A percentile compares a stretch with the other conserved stretches of the same genome.
Conservation (phyloP, 306 rosid species). For the Quercus engelmannii region DNA sequence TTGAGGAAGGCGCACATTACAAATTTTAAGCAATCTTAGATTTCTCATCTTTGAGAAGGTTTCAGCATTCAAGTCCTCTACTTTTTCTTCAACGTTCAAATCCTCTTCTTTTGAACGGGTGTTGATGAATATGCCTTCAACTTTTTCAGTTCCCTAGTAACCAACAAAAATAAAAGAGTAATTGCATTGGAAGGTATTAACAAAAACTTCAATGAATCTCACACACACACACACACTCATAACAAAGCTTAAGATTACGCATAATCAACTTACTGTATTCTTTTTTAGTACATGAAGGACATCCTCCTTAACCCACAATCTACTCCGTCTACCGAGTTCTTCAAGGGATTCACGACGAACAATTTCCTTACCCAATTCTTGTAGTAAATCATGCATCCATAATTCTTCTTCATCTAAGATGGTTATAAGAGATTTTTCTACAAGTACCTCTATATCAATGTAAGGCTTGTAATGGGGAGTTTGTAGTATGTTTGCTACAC, state of each 20-base stretch:
- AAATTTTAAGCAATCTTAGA: conserved; percentile 11
- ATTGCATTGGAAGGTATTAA: too few species aligned
- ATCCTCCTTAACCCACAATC: conserved; percentile 3
- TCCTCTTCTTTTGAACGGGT: too few species aligned
- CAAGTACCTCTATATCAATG: neutral
- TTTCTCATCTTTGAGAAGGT: conserved; percentile 15
- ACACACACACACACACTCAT: too few species aligned
- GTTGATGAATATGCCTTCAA: too few species aligned
- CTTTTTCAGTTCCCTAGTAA: too few species aligned
- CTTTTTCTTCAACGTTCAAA: too few species aligned
- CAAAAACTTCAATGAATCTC: too few species aligned
- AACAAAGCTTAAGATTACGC: too few species aligned
- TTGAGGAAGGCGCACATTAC: neutral
- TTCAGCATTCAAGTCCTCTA: too few species aligned
- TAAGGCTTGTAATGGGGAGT: neutral
- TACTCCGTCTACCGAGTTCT: neutral
- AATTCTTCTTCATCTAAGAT: neutral
- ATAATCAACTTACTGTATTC: neutral
- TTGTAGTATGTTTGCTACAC: neutral
- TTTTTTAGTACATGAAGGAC: neutral
- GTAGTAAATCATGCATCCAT: neutral
- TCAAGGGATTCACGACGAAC: neutral
- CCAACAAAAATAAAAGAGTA: too few species aligned
- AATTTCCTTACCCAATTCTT: conserved; percentile 9
- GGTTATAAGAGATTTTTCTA: neutral